Percentiles rank a stretch among this genome's conserved stretches.
Conservation (phyloP, 1,139 yeast species). For the Yamadazyma triangularis region DNA sequence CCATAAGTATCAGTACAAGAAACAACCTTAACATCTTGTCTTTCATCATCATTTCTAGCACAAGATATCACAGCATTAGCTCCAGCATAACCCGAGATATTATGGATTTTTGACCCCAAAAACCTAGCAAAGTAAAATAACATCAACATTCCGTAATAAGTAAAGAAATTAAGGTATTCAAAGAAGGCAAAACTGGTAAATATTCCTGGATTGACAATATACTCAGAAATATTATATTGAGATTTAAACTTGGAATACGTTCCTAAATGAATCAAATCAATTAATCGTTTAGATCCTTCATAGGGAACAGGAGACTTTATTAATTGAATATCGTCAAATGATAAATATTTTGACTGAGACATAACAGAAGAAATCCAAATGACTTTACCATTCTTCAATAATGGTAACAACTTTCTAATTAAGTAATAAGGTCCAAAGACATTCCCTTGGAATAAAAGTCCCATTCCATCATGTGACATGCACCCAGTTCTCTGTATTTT, state of each 20-base stretch:
- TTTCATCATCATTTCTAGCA: constrained; percentile 31
- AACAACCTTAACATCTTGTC: constrained; percentile 62
- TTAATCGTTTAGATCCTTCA: constrained; percentile 87
- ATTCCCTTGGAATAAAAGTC: constrained; percentile 89
- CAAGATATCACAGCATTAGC: constrained; percentile 70
- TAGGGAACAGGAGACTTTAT: constrained; percentile 63
- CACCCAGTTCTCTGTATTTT: constrained; percentile 78
- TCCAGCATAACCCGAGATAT: constrained; percentile 81
- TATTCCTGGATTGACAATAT: constrained; percentile 90
- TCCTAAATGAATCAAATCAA: constrained; percentile 78
- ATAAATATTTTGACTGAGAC: constrained; percentile 66
- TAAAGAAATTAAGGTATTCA: constrained; percentile 68
- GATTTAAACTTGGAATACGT: constrained; percentile 48
- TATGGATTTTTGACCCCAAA: constrained; percentile 83
- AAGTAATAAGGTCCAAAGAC: constrained; percentile 92
- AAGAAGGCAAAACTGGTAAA: constrained; percentile 80
- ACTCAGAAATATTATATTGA: constrained; percentile 57
- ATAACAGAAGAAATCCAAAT: constrained; percentile 85
- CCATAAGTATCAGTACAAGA: constrained; percentile 68
- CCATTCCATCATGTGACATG: constrained; percentile 67
- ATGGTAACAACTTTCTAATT: constrained; percentile 53
- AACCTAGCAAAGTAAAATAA: constrained; percentile 81
- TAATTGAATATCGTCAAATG: constrained; percentile 72
- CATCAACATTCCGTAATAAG: constrained; percentile 80
- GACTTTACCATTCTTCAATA: constrained; percentile 58